Base-by-base conservation (phyloP, 2,329 filamentous ascomycete species). In the Mycocentrospora acerina region DNA sequence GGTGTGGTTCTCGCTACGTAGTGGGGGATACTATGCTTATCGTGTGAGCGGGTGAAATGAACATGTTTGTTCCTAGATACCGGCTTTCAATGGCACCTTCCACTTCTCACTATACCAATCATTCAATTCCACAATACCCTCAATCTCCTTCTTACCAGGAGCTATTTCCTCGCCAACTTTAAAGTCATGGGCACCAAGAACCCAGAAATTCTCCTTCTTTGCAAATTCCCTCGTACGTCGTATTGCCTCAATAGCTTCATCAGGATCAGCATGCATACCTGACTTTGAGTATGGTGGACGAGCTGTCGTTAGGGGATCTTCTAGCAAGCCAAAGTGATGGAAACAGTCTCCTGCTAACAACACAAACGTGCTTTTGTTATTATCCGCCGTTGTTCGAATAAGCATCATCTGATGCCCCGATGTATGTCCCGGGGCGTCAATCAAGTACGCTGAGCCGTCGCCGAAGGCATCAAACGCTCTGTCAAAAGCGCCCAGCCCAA, bases 401-500 rank as follows among this genome's bases (percentile, higher is more conserved):
- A 66, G 47, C 56, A 64, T 55, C 59, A 63, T 79, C 11, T 78
- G 59, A 46, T 80, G 77, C 0, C 77, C 77, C 10, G 72, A 65
- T 0, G 78, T 58, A 48, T 80, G 76, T 0, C 77, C 77, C 0
- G 77, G 77, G 0, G 70, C 69, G 47, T 78, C 71, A 16, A 79
- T 59, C 0, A 78, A 55, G 47, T 69, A 76, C 4, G 76, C 54
- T n/a, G 65, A 67, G 0, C 70, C 71, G 43, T 80, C 76, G 0
- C 62, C 61, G 42, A 77, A 74, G 8, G 77, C 51, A 47, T 79
- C 76, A 9, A 76, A 58, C 1, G 64, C 66, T 2, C 67, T 54
- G 1, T 73, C 70, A 38, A 79, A 77, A 0, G 67, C 37, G 7
- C 59, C 59, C 7, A 62, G 62, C 0, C 61, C 68, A 0, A 76